phyloP scores from a whole-genome alignment of 305 asterid genomes.

The Nicotiana rustica region DNA sequence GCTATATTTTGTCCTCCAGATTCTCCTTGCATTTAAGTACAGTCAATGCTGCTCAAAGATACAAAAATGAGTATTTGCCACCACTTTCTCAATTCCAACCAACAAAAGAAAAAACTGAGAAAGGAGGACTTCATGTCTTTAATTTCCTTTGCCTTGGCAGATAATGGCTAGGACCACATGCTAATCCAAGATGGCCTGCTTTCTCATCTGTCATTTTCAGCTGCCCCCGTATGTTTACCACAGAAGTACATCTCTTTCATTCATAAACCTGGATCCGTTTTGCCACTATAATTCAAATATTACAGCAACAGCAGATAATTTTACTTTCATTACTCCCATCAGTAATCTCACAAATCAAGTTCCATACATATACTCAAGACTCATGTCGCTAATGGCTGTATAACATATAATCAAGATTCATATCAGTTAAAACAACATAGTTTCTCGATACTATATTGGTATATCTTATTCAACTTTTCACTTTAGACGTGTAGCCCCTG shows the following conservation, averaged over 20 bases:
- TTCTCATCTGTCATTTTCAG: not conserved
- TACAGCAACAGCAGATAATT: constrained; percentile 3
- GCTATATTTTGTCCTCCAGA: not conserved
- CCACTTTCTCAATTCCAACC: not conserved
- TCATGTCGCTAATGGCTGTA: not conserved
- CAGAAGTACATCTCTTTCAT: not conserved
- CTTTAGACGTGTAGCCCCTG: not conserved
- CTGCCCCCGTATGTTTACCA: not conserved
- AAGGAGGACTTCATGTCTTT: no score
- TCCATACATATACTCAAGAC: not conserved
- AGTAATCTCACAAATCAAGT: constrained; percentile 3
- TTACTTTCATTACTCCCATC: constrained; percentile 2
- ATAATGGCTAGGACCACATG: not conserved
- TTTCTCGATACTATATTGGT: not conserved
- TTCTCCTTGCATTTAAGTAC: not conserved
- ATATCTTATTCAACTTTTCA: constrained; percentile 20
- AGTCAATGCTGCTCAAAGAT: not conserved
- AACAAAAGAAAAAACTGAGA: not conserved
- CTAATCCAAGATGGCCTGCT: not conserved
- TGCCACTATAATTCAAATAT: constrained; percentile 10
- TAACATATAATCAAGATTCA: not conserved
- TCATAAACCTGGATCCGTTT: not conserved
- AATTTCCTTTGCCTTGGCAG: not conserved
- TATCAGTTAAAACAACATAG: not conserved
- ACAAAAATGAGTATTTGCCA: not conserved